Conservation (phyloP, 306 rosid genomes). For the Spatholobus suberectus region DNA sequence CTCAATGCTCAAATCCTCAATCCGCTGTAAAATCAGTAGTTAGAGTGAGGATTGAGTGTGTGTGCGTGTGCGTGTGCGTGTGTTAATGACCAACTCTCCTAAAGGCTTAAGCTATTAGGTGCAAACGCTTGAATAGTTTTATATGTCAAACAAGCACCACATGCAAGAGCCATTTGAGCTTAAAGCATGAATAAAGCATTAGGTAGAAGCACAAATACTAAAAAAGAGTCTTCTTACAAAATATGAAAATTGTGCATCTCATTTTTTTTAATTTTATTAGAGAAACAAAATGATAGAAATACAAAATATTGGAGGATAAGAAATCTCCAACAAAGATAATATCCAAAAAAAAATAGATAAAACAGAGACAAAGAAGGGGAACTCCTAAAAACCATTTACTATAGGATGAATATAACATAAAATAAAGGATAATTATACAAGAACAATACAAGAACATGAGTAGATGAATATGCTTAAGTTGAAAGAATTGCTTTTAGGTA, state of each 20-base stretch:
- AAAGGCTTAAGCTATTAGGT: not conserved
- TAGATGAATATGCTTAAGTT: slow-evolving; percentile 19
- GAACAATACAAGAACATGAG: slow-evolving; percentile 20
- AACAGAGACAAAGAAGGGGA: not conserved
- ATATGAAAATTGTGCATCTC: not conserved
- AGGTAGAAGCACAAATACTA: not conserved
- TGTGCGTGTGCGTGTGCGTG: too few relatives aligned
- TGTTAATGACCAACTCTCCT: not conserved
- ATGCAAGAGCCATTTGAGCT: not conserved
- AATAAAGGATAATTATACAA: slow-evolving; percentile 22
- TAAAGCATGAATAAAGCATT: not conserved
- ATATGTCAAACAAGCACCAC: not conserved
- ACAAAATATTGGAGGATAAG: not conserved
- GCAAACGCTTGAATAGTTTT: not conserved
- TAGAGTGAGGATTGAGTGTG: not conserved
- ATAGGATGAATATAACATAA: slow-evolving; percentile 12
- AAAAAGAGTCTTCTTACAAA: not conserved
- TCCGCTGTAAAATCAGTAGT: not conserved
- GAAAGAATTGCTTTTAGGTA: slow-evolving; percentile 16
- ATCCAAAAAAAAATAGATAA: not conserved
- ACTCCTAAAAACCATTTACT: not conserved
- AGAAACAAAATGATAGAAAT: not conserved
- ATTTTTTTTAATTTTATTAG: not conserved
- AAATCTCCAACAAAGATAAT: slow-evolving; percentile 1
- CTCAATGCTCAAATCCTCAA: not conserved